Percentiles rank a stretch among this genome's conserved stretches.
These are phyloP conservation scores for Elsinoe arachidis DNA, from an alignment of 2,329 filamentous ascomycete species.

Conservation along the genomic window DNA sequence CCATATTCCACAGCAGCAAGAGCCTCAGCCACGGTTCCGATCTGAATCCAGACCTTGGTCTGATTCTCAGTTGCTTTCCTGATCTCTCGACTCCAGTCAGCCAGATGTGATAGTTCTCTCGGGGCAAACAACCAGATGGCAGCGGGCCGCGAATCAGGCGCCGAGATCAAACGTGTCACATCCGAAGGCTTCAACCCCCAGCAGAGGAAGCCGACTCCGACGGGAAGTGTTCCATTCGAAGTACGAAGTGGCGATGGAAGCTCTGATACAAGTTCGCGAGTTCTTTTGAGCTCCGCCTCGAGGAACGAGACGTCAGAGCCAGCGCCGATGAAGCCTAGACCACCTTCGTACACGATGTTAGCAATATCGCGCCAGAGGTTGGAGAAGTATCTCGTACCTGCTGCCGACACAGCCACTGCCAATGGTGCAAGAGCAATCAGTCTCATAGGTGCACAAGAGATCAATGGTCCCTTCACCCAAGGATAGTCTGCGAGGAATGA, in stretches of 20 bases:
- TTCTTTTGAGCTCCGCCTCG: conserved; percentile 20
- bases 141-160: conserved; percentile 36
- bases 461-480: conserved; percentile 50
- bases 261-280: conserved; percentile 19
- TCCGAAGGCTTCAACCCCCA: conserved; percentile 35
- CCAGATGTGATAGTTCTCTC: conserved; percentile 30
- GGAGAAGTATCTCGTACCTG: conserved; percentile 25
- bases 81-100: conserved; percentile 25
- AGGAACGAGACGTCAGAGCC: conserved; percentile 30
- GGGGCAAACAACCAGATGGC: conserved; percentile 63
- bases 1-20: conserved; percentile 39
- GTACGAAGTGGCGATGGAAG: conserved; percentile 8
- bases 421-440: conserved; percentile 49
- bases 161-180: conserved; percentile 43
- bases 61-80: conserved; percentile 26
- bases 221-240: conserved; percentile 31
- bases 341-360: conserved; percentile 22
- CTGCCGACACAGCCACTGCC: conserved; percentile 51
- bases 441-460: conserved; percentile 61
- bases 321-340: conserved; percentile 36
- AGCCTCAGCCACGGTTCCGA: conserved; percentile 51
- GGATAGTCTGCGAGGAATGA: conserved; percentile 40
- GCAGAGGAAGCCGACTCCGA: conserved; percentile 56
- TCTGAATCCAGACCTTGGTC: conserved; percentile 50
- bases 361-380: background rate